These are phyloP conservation scores for Meyerozyma guilliermondii DNA, from an alignment of 1,139 yeast species.

Conservation along the genomic window DNA sequence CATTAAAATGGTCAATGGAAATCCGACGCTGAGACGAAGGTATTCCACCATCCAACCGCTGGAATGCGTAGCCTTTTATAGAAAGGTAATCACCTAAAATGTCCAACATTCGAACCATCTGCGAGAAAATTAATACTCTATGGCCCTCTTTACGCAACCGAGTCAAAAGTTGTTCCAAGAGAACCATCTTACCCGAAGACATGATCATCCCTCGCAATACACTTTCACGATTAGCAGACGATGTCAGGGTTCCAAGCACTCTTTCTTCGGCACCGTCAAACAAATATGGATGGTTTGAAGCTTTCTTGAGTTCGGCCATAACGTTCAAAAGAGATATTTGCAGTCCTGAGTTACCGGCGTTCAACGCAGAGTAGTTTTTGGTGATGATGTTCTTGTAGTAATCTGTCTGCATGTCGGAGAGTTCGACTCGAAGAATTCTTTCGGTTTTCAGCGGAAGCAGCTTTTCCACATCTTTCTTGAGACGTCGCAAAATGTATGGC, in stretches of 20 bases:
- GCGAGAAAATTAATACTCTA: slow-evolving; percentile 89
- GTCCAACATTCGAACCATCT: slow-evolving; percentile 95
- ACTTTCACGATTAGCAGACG: slow-evolving; percentile 62
- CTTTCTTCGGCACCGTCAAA: slow-evolving; percentile 91
- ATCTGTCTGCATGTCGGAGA: slow-evolving; percentile 91
- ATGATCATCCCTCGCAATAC: slow-evolving; percentile 85
- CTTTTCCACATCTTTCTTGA: slow-evolving; percentile 96
- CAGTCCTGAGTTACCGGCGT: slow-evolving; percentile 71
- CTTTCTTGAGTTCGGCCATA: slow-evolving; percentile 94
- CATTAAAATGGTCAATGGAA: slow-evolving; percentile 94
- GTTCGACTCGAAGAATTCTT: slow-evolving; percentile 88
- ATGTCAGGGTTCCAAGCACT: slow-evolving; percentile 61
- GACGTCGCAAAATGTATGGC: slow-evolving; percentile 86
- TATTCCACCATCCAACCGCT: slow-evolving; percentile 93
- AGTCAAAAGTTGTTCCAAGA: slow-evolving; percentile 81
- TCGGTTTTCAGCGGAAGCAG: slow-evolving; percentile 94
- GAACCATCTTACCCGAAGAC: slow-evolving; percentile 98
- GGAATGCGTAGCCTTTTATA: slow-evolving; percentile 86
- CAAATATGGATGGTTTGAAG: slow-evolving; percentile 93
- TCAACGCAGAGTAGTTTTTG: slow-evolving; percentile 84
- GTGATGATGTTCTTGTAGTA: slow-evolving; percentile 92
- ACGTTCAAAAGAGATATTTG: slow-evolving; percentile 84
- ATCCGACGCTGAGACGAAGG: slow-evolving; percentile 92
- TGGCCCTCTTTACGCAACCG: slow-evolving; percentile 90
- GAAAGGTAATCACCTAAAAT: slow-evolving; percentile 90